Percentiles rank a stretch among this genome's conserved stretches.
These are phyloP conservation scores for Acrodontium crateriforme DNA, from an alignment of 2,329 filamentous ascomycete species.

Conservation along the genomic window DNA sequence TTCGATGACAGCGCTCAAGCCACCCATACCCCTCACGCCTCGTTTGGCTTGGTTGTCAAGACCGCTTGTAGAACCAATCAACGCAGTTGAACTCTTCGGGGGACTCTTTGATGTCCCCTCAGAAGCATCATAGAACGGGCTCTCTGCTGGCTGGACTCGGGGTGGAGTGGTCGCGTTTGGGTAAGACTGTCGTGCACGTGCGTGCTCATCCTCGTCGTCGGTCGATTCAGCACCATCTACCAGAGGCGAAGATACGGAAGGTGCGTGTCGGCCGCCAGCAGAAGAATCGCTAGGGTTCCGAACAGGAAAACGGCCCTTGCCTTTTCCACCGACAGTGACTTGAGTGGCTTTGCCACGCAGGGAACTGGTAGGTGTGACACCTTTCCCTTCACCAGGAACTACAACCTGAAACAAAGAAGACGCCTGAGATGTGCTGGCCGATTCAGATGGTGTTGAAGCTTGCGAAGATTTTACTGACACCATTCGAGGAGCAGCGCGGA, in stretches of 20 bases:
- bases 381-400: conserved; percentile 23
- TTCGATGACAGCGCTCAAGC: conserved; percentile 32
- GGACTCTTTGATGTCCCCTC: too few species aligned
- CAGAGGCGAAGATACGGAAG: conserved; percentile 19
- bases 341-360: conserved; percentile 30
- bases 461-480: conserved; percentile 62
- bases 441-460: conserved; percentile 1
- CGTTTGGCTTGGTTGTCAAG: not conserved
- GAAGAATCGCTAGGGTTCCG: conserved; percentile 13
- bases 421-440: conserved; percentile 6
- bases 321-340: conserved; percentile 29
- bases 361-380: conserved; percentile 25
- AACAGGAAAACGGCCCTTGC: conserved; percentile 19
- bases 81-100: too few species aligned
- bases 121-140: conserved; percentile 22
- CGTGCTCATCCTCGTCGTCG: conserved; percentile 18
- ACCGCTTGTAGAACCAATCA: too few species aligned
- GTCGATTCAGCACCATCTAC: conserved; percentile 10
- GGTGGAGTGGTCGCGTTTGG: conserved; percentile 1
- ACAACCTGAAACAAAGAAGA: conserved; percentile 18
- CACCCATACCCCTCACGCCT: conserved; percentile 9
- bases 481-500: conserved; percentile 78
- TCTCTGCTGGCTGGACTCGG: conserved; percentile 14
- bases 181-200: conserved; percentile 16
- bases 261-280: conserved; percentile 10